Base-by-base conservation (phyloP, 108 stramenopile species). In the Hondaea fermentalgiana region DNA sequence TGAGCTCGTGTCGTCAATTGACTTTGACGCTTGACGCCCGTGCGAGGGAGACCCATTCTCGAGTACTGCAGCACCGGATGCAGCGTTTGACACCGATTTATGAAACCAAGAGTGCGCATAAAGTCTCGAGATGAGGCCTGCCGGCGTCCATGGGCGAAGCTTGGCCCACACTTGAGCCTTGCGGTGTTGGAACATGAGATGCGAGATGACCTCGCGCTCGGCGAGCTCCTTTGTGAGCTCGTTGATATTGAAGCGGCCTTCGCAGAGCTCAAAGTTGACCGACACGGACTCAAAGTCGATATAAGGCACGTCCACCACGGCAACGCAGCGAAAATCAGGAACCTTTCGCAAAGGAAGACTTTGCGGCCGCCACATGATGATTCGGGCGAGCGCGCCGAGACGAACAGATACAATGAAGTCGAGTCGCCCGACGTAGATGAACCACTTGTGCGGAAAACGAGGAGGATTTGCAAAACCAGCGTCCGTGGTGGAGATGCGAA, bases 221-320 rank as follows among this genome's bases (percentile, higher is more conserved):
- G 76, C 76, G 45, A 83, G 45, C 49, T 83, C 76, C 51, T 83
- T 47, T 25, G 76, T 83, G 76, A 83, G 76, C 5, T 83, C 49
- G 4, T 83, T 83, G 76, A 83, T 83, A 23, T 83, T 83, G 51
- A 83, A 83, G n/a, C 51, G 45, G n/a, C 76, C 76, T 12, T 83
- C 76, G 51, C 76, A 83, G 49, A 83, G 76, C 76, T 83, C 76
- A 45, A 83, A 83, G 76, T 83, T 83, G 51, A 83, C 76, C 19
- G 76, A 47, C 0, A 83, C 45, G 45, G 49, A 53, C 49, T 83
- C 76, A 35, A 83, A 83, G 76, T 83, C 76, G n/a, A 83, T 83
- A 4, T 83, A 83, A 6, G 76, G 76, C 25, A 83, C 76, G 19
- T 83, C 76, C 0, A 83, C 45, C 6, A 83, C 51, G 45, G 76